These are phyloP conservation scores for Quercus suber DNA, from an alignment of 306 rosid genomes.

Conservation along the genomic window DNA sequence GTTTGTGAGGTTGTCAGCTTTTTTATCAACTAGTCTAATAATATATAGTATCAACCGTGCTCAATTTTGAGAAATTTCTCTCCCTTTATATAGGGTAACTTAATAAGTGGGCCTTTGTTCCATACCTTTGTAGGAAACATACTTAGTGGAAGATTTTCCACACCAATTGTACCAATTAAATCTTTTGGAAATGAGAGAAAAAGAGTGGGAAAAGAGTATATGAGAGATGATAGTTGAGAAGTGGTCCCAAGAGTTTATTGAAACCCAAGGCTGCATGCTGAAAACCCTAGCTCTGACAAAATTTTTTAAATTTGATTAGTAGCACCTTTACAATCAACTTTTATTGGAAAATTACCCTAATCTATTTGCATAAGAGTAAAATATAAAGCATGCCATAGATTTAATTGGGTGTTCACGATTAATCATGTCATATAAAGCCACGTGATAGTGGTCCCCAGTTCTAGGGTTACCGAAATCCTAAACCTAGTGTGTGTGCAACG, in stretches of 20 bases:
- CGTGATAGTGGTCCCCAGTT: slow-evolving; percentile 61
- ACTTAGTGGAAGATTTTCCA: not conserved
- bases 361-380: slow-evolving; percentile 24
- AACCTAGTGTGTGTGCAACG: slow-evolving; percentile 38
- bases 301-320: slow-evolving; percentile 17
- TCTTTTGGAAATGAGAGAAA: slow-evolving; percentile 14
- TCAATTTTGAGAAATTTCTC: not conserved
- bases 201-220: not conserved
- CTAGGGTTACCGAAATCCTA: slow-evolving; percentile 57
- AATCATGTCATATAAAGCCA: slow-evolving; percentile 45
- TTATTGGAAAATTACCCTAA: slow-evolving; percentile 27
- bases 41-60: not conserved
- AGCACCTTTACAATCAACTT: slow-evolving; percentile 23
- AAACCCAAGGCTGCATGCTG: slow-evolving; percentile 17
- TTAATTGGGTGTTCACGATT: slow-evolving; percentile 50
- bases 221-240: slow-evolving; percentile 49
- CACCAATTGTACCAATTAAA: not conserved
- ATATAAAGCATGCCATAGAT: slow-evolving; percentile 63
- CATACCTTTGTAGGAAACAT: not conserved
- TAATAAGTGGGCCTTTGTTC: not conserved
- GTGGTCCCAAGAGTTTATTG: slow-evolving; percentile 56
- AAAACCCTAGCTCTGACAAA: slow-evolving; percentile 49
- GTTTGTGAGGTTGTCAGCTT: slow-evolving; percentile 11
- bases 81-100: not conserved
- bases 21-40: not conserved